Percentiles rank a stretch among this genome's conserved stretches.
Conservation (phyloP, 345 rosid species). For the Gossypium arboreum region DNA sequence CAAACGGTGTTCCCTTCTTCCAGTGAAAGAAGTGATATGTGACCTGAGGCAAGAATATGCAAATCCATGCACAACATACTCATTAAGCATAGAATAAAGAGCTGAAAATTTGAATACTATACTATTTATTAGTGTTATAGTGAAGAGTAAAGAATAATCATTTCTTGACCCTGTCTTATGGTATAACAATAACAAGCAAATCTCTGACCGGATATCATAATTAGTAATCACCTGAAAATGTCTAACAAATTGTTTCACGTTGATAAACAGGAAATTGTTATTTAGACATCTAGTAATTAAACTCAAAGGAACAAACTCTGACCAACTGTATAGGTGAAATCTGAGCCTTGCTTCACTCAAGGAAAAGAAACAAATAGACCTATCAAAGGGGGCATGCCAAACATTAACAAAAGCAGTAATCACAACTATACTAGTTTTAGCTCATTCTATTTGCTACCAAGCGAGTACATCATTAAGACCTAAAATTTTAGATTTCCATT, state of each 20-base stretch:
- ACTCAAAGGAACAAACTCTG: background rate
- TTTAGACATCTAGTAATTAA: constrained; percentile 5
- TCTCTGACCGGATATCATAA: background rate
- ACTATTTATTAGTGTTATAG: background rate
- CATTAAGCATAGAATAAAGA: background rate
- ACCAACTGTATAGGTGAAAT: background rate
- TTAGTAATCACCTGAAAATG: background rate
- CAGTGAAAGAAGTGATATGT: constrained; percentile 77
- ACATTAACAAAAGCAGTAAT: background rate
- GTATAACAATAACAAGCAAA: background rate
- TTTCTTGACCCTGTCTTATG: background rate
- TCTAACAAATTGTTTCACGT: background rate
- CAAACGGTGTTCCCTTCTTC: constrained; percentile 81
- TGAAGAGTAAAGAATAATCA: background rate
- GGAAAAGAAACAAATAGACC: background rate
- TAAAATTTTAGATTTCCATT: background rate
- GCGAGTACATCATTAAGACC: background rate
- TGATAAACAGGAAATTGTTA: background rate
- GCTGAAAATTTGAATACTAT: background rate
- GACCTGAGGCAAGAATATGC: constrained; percentile 29
- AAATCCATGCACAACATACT: constrained; percentile 12
- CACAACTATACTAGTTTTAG: background rate
- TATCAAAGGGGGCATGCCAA: background rate
- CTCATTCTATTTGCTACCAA: background rate
- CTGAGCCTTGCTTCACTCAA: background rate